A percentile compares a stretch with the other conserved stretches of the same genome.
Conservation (phyloP, 2,329 filamentous ascomycete genomes). For the Beauveria sp. region DNA sequence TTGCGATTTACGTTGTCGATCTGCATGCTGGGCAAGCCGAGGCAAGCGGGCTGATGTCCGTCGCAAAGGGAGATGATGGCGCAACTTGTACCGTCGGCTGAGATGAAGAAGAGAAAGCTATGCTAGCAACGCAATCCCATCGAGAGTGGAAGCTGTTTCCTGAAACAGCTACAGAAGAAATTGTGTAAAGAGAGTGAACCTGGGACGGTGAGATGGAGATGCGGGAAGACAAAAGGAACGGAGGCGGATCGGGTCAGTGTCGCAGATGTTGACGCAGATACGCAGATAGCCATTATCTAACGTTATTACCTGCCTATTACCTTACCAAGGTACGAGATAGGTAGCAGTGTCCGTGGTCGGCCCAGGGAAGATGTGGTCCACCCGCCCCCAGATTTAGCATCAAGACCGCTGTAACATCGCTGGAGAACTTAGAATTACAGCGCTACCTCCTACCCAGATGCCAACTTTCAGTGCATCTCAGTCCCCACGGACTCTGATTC, state of each 20-base stretch:
- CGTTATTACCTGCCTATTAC: neutral
- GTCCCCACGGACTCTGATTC: neutral
- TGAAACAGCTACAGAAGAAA: neutral
- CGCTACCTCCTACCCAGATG: neutral
- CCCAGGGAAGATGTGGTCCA: neutral
- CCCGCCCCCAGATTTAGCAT: neutral
- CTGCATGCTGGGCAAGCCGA: slow-evolving; percentile 25
- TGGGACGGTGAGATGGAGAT: neutral
- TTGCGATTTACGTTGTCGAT: slow-evolving; percentile 49
- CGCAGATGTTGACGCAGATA: neutral
- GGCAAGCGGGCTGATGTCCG: neutral
- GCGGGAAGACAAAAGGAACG: neutral
- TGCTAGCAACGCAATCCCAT: neutral
- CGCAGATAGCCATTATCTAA: neutral
- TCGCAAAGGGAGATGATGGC: slow-evolving; percentile 1
- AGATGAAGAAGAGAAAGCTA: neutral
- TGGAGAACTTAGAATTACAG: neutral
- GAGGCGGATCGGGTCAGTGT: slow-evolving; percentile 2
- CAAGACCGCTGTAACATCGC: neutral
- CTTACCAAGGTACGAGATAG: neutral
- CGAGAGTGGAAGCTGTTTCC: neutral
- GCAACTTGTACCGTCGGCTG: neutral
- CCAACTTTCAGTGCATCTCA: neutral
- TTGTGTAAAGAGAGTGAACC: neutral
- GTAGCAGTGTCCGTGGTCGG: slow-evolving; percentile 8